These are phyloP conservation scores for Russula sp. DNA, from an alignment of 768 basidiomycete species.

Conservation along the genomic window DNA sequence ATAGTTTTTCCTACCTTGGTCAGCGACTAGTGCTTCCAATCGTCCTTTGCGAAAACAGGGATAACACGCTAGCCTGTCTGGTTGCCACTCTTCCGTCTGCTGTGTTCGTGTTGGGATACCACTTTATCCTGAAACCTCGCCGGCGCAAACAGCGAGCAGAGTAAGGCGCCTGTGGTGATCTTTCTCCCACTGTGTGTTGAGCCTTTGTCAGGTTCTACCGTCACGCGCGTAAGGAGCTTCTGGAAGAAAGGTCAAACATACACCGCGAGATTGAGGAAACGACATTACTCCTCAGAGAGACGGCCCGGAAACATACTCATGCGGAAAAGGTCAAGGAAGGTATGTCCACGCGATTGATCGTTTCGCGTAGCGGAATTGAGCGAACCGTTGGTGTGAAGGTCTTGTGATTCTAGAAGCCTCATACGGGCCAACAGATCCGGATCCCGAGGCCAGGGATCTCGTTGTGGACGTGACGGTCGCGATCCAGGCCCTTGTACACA, in stretches of 20 bases:
- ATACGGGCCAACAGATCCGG: conserved; percentile 50
- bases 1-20: conserved; percentile 48
- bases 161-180: conserved; percentile 33
- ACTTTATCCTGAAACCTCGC: conserved; percentile 49
- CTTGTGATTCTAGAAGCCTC: conserved; percentile 69
- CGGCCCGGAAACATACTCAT: conserved; percentile 54
- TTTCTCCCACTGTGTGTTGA: conserved; percentile 14
- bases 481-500: conserved; percentile 72
- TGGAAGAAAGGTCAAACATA: conserved; percentile 57
- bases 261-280: conserved; percentile 59
- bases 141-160: conserved; percentile 44
- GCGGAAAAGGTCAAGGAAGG: conserved; percentile 63
- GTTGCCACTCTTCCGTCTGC: conserved; percentile 50
- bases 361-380: conserved; percentile 6
- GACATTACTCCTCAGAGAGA: conserved; percentile 54
- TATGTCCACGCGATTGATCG: conserved; percentile 27
- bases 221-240: conserved; percentile 50
- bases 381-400: conserved; percentile 36
- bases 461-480: conserved; percentile 73
- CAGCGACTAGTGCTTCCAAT: conserved; percentile 55
- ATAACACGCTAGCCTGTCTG: conserved; percentile 42
- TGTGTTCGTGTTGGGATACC: conserved; percentile 45
- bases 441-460: conserved; percentile 34
- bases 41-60: conserved; percentile 43
- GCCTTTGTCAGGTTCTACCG: conserved; percentile 49